These are phyloP conservation scores for Dryas integrifolia DNA, from an alignment of 331 rosid genomes.

Conservation along the genomic window DNA sequence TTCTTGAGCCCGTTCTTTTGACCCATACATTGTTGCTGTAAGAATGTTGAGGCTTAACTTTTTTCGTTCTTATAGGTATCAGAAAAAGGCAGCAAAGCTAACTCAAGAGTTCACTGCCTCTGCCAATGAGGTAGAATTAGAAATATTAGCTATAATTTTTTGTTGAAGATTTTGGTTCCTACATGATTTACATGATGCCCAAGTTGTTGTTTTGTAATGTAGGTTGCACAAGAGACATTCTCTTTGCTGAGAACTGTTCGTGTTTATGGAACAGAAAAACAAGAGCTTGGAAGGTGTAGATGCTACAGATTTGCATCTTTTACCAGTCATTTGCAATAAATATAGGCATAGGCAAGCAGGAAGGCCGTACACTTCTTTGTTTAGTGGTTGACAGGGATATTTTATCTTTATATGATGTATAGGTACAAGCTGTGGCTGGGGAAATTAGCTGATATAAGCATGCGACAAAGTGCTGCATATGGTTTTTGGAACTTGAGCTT, in stretches of 20 bases:
- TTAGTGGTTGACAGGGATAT: constrained; percentile 21
- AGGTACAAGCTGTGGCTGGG: constrained; percentile 84
- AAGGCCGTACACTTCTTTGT: background rate
- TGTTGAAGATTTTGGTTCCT: constrained; percentile 16
- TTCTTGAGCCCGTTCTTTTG: background rate
- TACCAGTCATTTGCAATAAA: background rate
- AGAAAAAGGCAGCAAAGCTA: constrained; percentile 82
- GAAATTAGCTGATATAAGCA: constrained; percentile 77
- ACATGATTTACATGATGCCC: constrained; percentile 1
- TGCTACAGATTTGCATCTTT: constrained; percentile 10
- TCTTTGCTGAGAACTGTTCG: constrained; percentile 93
- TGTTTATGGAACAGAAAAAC: constrained; percentile 84
- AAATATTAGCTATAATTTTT: constrained; percentile 21
- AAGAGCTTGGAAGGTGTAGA: constrained; percentile 70
- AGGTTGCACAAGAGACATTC: constrained; percentile 96
- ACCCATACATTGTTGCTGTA: background rate
- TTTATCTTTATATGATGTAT: constrained; percentile 22
- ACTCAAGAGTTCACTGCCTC: constrained; percentile 89
- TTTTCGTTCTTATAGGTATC: constrained; percentile 57
- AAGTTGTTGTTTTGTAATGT: constrained; percentile 23
- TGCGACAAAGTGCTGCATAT: constrained; percentile 86
- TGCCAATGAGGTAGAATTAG: constrained; percentile 71
- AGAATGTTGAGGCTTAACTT: background rate
- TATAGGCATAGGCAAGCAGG: background rate
- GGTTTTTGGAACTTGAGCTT: constrained; percentile 86